A percentile compares a stretch with the other conserved stretches of the same genome.
These are phyloP conservation scores for Lyophyllum decastes DNA, from an alignment of 768 basidiomycete species.

Conservation along the genomic window DNA sequence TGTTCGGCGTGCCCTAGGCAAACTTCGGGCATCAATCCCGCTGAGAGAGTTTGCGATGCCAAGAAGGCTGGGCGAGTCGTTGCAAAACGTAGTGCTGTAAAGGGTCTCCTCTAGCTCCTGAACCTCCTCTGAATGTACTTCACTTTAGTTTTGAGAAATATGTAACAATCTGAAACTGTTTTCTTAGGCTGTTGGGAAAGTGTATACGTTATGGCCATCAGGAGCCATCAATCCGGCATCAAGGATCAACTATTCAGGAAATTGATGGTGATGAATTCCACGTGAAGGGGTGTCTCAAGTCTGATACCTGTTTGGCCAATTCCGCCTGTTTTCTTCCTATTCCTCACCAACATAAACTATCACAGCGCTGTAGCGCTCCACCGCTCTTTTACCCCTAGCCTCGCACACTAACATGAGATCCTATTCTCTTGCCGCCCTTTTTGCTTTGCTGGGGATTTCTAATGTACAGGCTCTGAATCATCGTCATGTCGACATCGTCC, in stretches of 20 bases:
- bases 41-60: not conserved
- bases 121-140: too few relatives aligned
- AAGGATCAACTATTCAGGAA: not conserved
- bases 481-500: constrained; percentile 23
- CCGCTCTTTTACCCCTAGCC: constrained; percentile 11
- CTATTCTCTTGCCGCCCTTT: constrained; percentile 8
- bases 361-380: constrained; percentile 17
- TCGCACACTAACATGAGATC: constrained; percentile 19
- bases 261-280: not conserved
- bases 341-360: constrained; percentile 3
- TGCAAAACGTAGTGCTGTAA: not conserved
- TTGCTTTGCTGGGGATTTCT: constrained; percentile 19
- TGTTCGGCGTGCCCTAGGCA: too few relatives aligned
- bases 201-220: too few relatives aligned
- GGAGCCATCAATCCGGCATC: too few relatives aligned
- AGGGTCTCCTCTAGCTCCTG: too few relatives aligned
- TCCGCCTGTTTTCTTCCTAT: not conserved
- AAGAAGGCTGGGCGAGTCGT: not conserved
- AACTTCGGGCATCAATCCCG: too few relatives aligned
- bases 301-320: not conserved
- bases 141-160: not conserved
- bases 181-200: not conserved
- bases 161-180: not conserved
- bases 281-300: not conserved
- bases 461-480: constrained; percentile 24